These are phyloP conservation scores for Myxozyma neglecta DNA, from an alignment of 805 yeast species.

Conservation along the genomic window DNA sequence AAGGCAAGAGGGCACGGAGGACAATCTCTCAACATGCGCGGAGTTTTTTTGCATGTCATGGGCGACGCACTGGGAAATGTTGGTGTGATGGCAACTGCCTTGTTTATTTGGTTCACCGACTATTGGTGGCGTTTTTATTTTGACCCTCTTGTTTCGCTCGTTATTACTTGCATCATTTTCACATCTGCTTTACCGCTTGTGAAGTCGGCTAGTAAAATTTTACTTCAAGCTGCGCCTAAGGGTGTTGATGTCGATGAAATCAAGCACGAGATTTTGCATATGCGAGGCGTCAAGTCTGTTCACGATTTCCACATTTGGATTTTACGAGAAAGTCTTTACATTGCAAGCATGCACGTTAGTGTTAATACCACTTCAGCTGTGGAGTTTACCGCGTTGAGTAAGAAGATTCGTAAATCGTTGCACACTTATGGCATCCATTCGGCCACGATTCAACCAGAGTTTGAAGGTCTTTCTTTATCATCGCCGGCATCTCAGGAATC, in stretches of 20 bases:
- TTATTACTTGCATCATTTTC: slow-evolving; percentile 85
- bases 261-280: slow-evolving; percentile 60
- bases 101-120: slow-evolving; percentile 91
- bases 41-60: slow-evolving; percentile 90
- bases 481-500: slow-evolving; percentile 8
- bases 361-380: slow-evolving; percentile 55
- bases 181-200: slow-evolving; percentile 90
- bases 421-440: slow-evolving; percentile 86
- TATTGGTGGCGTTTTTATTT: slow-evolving; percentile 82
- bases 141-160: slow-evolving; percentile 82
- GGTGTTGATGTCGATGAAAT: slow-evolving; percentile 74
- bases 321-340: slow-evolving; percentile 77
- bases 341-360: slow-evolving; percentile 88
- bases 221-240: slow-evolving; percentile 92
- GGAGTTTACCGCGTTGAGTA: slow-evolving; percentile 67
- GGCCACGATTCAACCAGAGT: slow-evolving; percentile 96
- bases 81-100: slow-evolving; percentile 87
- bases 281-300: slow-evolving; percentile 75
- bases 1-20: slow-evolving; percentile 33
- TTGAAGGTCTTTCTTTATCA: slow-evolving; percentile 40
- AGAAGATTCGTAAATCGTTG: slow-evolving; percentile 71
- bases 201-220: slow-evolving; percentile 77
- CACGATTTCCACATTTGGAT: slow-evolving; percentile 98
- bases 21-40: slow-evolving; percentile 92
- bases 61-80: slow-evolving; percentile 96